Conservation (phyloP, 2,329 filamentous ascomycete genomes). For the Aschersonia sp. region DNA sequence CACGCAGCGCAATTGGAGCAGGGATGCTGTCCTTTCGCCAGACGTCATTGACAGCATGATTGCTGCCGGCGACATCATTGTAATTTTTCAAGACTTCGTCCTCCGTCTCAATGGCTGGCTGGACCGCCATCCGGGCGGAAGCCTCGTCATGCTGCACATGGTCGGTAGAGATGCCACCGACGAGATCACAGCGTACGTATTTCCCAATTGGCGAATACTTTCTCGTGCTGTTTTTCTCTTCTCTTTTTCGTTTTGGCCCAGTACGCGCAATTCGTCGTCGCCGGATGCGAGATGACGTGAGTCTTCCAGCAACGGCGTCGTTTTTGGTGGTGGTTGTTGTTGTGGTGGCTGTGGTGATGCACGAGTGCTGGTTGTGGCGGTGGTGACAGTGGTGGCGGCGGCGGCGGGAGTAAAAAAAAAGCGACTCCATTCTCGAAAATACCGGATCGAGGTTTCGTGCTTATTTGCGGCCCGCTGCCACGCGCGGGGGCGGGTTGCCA, state of each 20-base stretch:
- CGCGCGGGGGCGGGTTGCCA: not conserved
- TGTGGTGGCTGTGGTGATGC: not conserved
- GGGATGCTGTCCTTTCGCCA: constrained; percentile 27
- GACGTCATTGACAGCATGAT: constrained; percentile 35
- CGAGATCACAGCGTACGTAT: constrained; percentile 18
- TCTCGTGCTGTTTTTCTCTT: not conserved
- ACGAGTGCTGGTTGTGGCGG: not conserved
- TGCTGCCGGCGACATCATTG: constrained; percentile 37
- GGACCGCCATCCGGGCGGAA: constrained; percentile 41
- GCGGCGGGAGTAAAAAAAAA: not conserved
- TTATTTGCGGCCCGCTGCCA: constrained; percentile 1
- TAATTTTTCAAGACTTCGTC: constrained; percentile 39
- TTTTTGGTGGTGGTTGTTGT: not conserved
- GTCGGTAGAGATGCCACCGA: constrained; percentile 21
- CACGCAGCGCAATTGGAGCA: constrained; percentile 15
- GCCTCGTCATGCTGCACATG: constrained; percentile 43
- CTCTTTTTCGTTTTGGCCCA: not conserved
- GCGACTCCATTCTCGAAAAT: not conserved
- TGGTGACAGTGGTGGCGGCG: not conserved
- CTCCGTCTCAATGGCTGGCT: constrained; percentile 44
- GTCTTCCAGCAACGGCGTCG: not conserved
- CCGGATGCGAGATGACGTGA: too few species aligned
- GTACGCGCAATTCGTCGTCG: too few species aligned
- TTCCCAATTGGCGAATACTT: not conserved
- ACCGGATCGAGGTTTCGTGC: not conserved